Evolutionary conservation across 305 asterid species (phyloP).

Genomic region (Fraxinus latifolia): DNA sequence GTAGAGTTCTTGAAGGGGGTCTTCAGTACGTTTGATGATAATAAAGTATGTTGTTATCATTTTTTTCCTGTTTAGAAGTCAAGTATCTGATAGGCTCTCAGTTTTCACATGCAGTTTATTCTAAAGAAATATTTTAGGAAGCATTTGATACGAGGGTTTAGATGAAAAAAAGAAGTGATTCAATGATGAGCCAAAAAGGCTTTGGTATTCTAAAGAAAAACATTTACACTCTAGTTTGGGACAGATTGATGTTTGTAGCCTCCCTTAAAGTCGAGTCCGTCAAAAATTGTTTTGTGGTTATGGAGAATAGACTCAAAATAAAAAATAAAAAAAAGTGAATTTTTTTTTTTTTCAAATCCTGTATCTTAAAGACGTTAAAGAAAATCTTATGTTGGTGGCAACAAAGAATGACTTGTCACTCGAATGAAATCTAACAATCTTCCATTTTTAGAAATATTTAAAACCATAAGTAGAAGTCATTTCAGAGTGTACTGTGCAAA

Average conservation of each 20-base stretch:
- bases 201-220: conserved; percentile 3
- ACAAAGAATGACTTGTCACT: background rate
- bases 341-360: background rate
- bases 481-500: background rate
- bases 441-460: background rate
- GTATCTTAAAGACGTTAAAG: background rate
- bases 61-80: conserved; percentile 15
- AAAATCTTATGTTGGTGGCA: background rate
- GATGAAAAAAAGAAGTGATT: background rate
- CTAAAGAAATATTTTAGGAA: background rate
- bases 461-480: background rate
- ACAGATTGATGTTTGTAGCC: background rate
- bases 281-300: background rate
- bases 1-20: conserved; percentile 90
- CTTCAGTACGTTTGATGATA: conserved; percentile 83
- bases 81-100: background rate
- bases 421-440: background rate
- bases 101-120: background rate
- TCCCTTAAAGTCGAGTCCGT: background rate
- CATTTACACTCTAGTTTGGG: background rate
- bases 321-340: background rate
- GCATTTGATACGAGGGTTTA: background rate
- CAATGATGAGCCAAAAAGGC: conserved; percentile 1
- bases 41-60: conserved; percentile 57
- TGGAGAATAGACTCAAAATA: background rate